Percentiles rank a stretch among this genome's conserved stretches.
Conservation (phyloP, 345 rosid genomes). For the Ceriops tagal region DNA sequence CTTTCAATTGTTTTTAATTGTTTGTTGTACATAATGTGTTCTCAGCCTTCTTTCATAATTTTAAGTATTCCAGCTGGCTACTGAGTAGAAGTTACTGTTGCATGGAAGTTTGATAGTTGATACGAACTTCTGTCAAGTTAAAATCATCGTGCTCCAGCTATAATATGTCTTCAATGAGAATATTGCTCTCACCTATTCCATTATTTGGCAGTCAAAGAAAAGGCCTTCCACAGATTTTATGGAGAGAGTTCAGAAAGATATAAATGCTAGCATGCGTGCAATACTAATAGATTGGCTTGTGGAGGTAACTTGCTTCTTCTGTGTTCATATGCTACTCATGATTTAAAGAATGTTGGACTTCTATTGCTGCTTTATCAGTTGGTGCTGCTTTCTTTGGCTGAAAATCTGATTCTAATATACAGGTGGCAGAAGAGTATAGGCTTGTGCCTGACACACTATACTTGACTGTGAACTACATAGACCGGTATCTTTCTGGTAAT, state of each 20-base stretch:
- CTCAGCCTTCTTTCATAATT: neutral
- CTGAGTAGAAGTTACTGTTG: neutral
- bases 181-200: neutral
- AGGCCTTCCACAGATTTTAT: conserved; percentile 73
- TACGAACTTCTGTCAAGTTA: neutral
- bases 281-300: conserved; percentile 94
- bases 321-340: no score
- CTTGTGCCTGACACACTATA: conserved; percentile 85
- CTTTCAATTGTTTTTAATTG: neutral
- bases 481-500: conserved; percentile 87
- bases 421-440: conserved; percentile 98
- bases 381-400: conserved; percentile 6
- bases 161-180: no score
- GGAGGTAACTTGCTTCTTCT: conserved; percentile 49
- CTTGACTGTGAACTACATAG: conserved; percentile 81
- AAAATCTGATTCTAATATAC: conserved; percentile 22
- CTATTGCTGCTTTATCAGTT: no score
- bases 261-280: conserved; percentile 81
- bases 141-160: no score
- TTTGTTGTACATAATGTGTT: neutral
- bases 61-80: neutral
- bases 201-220: conserved; percentile 52
- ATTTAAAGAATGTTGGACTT: neutral
- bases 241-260: conserved; percentile 77
- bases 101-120: neutral